Percentiles rank a stretch among this genome's conserved stretches.
phyloP scores from a whole-genome alignment of 2,329 filamentous ascomycete genomes.

The Colletotrichum siamense region DNA sequence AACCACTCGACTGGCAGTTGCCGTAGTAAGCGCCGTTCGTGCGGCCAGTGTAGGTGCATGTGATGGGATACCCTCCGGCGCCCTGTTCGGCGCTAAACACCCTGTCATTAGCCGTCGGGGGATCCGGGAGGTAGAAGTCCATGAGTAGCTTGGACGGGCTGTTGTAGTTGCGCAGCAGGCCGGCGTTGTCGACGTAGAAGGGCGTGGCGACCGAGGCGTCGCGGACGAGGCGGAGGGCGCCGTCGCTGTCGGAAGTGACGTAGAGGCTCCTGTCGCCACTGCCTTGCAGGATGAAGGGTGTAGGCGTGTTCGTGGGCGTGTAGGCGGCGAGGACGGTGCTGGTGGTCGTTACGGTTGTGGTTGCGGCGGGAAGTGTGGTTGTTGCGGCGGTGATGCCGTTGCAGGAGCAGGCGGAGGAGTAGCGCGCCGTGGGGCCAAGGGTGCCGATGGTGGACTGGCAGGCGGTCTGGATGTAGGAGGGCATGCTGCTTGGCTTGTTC shows the following conservation, averaged over 20 bases:
- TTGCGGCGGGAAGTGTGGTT: conserved; percentile 41
- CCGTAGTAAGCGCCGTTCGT: background rate
- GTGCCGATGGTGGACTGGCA: background rate
- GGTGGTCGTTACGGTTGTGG: conserved; percentile 45
- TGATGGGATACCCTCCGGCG: background rate
- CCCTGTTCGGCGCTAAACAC: background rate
- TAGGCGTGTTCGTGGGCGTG: conserved; percentile 1
- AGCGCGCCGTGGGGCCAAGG: conserved; percentile 23
- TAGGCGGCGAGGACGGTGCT: conserved; percentile 29
- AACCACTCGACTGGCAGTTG: background rate
- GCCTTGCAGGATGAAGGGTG: background rate
- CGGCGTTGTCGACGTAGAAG: conserved; percentile 3
- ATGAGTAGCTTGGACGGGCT: background rate
- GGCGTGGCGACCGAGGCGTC: background rate
- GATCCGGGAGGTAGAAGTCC: conserved; percentile 2
- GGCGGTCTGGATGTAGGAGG: background rate
- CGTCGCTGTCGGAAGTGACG: background rate
- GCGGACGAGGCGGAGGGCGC: background rate
- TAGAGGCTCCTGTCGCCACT: background rate
- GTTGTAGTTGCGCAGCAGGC: background rate
- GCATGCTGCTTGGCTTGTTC: background rate
- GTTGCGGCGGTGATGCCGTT: conserved; percentile 45
- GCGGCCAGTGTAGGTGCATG: background rate
- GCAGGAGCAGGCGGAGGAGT: conserved; percentile 48
- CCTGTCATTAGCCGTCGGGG: conserved; percentile 1